A percentile compares a stretch with the other conserved stretches of the same genome.
These are phyloP conservation scores for Nemania sp. DNA, from an alignment of 2,329 filamentous ascomycete species.

Conservation along the genomic window DNA sequence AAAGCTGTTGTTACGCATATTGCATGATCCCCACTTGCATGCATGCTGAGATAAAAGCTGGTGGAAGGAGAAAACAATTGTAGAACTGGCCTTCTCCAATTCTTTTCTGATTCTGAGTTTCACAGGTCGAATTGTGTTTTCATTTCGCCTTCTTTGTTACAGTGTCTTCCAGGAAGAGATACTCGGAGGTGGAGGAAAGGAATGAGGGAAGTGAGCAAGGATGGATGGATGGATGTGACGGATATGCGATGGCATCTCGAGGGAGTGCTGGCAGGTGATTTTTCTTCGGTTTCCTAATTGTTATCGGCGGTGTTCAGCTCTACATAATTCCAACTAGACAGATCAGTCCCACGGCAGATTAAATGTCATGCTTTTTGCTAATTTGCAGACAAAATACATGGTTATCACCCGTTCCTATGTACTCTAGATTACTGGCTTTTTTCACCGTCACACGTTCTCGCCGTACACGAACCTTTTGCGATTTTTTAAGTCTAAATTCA, in stretches of 20 bases:
- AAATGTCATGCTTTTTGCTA: slow-evolving; percentile 11
- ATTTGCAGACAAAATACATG: not conserved
- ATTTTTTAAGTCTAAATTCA: too few species aligned
- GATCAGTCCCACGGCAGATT: slow-evolving; percentile 27
- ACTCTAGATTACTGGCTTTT: not conserved
- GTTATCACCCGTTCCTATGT: not conserved
- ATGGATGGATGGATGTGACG: slow-evolving; percentile 6
- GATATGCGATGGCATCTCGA: slow-evolving; percentile 14
- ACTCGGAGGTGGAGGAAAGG: slow-evolving; percentile 14
- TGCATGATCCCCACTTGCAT: slow-evolving; percentile 28
- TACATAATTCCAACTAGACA: slow-evolving; percentile 23
- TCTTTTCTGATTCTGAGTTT: slow-evolving; percentile 12
- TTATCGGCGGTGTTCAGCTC: slow-evolving; percentile 10
- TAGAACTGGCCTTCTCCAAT: slow-evolving; percentile 14
- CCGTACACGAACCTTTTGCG: too few species aligned
- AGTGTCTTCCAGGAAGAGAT: slow-evolving; percentile 16
- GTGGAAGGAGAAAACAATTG: slow-evolving; percentile 8
- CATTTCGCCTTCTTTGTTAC: slow-evolving; percentile 1
- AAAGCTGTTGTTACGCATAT: slow-evolving; percentile 19
- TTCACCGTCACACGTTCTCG: not conserved
- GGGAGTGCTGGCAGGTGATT: slow-evolving; percentile 10
- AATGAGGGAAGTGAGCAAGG: slow-evolving; percentile 17
- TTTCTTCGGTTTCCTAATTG: slow-evolving; percentile 4
- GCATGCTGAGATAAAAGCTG: slow-evolving; percentile 10
- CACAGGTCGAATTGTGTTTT: not conserved